Base-by-base conservation (phyloP, 2,329 filamentous ascomycete species). In the Chaetothyriales sp. region DNA sequence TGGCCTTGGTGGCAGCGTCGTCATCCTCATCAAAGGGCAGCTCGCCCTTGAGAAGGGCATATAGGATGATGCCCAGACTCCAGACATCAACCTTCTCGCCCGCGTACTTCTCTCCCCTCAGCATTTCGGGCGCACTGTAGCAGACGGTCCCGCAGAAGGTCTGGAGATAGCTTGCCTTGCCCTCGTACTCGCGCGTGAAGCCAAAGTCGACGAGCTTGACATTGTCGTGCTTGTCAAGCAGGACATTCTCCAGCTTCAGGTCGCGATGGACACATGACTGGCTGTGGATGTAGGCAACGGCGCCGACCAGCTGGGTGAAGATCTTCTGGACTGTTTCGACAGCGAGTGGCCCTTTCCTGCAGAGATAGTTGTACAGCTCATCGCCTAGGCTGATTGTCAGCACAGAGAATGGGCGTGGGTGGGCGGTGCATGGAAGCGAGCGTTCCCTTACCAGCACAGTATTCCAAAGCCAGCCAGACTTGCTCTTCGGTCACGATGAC, bases 201-300 rank as follows among this genome's bases (percentile, higher is more conserved):
- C 92, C 92, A 70, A 98, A 98, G 66, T 98, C 92, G 59, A 93
- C 90, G 54, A 98, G 72, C 70, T 98, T 98, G 59, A 98, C 92
- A 63, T 96, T 95, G 64, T 93, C 90, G 64, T 95, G 77, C 66
- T 93, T 96, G 71, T 98, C 92, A 59, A 98, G 77, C 45, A 98
- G 73, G 52, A 98, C 95, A 63, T 94, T 94, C 65, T 98, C 92
- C 62, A 98, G 76, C 68, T 98, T 98, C 50, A 98, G 73, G 65
- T 98, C 92, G 60, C 92, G 86, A 66, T 98, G 92, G 32, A 98
- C 92, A 64, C 92, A 98, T 5, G 85, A 89, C 62, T 94, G 89
- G 65, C 82, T 83, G 69, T 98, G 92, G 39, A 98, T 92, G 66
- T 96, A 96, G 50, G 83, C 80, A 32, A 98, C 92, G 18, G 92